Base-by-base conservation (phyloP, 768 basidiomycete species). In the Hydnum rufescens region DNA sequence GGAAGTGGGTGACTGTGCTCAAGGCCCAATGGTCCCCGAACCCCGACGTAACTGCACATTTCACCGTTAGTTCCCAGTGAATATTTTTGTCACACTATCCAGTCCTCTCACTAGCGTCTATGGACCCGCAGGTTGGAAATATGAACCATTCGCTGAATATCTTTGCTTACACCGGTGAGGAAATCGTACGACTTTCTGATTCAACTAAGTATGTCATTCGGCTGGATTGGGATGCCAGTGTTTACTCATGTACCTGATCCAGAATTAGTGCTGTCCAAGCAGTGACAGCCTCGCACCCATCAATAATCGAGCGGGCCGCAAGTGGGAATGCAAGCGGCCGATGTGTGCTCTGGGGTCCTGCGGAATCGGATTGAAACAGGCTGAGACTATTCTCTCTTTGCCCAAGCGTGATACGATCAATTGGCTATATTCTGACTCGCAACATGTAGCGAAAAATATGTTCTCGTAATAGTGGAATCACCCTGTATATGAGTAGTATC, bases 211-310 rank as follows among this genome's bases (percentile, higher is more conserved):
- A 60, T 39, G 71, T 57, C 42, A 6, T 53, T 19, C 18, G 19
- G 19, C 2, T 31, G 4, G 19, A 5, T 18, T 44, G 4, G 5
- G 36, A 16, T 30, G 19, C 26, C 42, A 19, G 26, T 25, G 6
- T 48, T 2, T 22, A 26, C 5, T 53, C 51, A 28, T 19, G 25
- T 19, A 23, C 6, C 52, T 52, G 31, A 16, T 25, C 19, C 5
- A 32, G 29, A 29, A 13, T 23, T 55, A 75, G 80, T 22, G 85
- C 86, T 1, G 79, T 80, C 3, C 86, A 87, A 64, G 84, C 86
- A n/a, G 86, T 88, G n/a, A 84, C 86, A 4, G 82, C 80, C 58
- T 84, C 82, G 13, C 86, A 88, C 62, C 85, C 86, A 0, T 78
- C 61, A 52, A 65, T 83, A 22, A 70, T 83, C 2, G 83, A 82